Evolutionary conservation across 2,329 filamentous ascomycete species (phyloP), one percentile per base, ranked within the genome.

Genomic region (Dothideomycetes sp.): DNA sequence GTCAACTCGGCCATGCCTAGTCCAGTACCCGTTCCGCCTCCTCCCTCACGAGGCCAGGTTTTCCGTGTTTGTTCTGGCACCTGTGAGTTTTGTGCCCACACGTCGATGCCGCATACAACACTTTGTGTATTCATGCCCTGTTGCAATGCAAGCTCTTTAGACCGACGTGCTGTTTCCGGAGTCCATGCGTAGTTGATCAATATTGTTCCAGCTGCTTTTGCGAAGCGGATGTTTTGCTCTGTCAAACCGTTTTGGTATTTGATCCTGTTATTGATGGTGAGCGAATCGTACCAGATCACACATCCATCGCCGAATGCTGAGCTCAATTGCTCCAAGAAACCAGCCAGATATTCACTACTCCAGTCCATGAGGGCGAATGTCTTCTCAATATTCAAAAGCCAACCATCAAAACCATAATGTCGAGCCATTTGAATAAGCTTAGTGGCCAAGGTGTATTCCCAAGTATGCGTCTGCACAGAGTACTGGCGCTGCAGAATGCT

Each of bases 141-240:
- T 4, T 54, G 44, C 7, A 49, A 5, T 11, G 55, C 53, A 4
- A 63, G 33, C 5, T 51, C 34, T 25, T 49, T 45, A 7, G 61
- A 58, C 1, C 50, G 45, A 10, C 37, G 19, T 10, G 52, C 55
- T 17, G 57, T 38, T 3, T 43, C 25, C 13, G 57, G 55, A 10
- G 49, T 60, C 67, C 67, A 69, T 22, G 54, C 57, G 49, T 69
- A 70, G 33, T 69, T 69, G 2, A 64, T 68, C 10, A 69, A 58
- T 15, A 68, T 45, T 7, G 49, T 55, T 25, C 60, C 61, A 15
- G 63, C 61, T 9, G 55, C 59, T 39, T 51, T 45, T 11, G 62
- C 57, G 39, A 66, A 65, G 1, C 50, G 46, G 2, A 60, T 43
- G 41, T 70, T 70, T 27, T 54, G 45, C 1, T 43, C 31, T 3